Evolutionary conservation across 345 rosid species (phyloP), one percentile per base, ranked within the genome.

Genomic region (Corchorus olitorius): DNA sequence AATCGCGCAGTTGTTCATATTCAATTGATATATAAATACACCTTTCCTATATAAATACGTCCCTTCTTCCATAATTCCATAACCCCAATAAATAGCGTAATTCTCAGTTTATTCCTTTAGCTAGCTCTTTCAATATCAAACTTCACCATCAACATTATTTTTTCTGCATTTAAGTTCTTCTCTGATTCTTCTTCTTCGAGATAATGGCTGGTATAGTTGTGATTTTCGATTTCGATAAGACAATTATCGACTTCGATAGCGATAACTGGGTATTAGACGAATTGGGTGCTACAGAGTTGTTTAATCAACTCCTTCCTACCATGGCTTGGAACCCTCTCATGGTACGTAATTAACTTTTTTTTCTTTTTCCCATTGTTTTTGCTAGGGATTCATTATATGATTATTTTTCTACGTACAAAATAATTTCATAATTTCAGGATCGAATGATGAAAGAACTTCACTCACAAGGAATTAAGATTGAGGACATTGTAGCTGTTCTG

Each of bases 281-380:
- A 72, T 76, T 94, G 79, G 97, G 98, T 63, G 85, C 84, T 66
- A 87, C 93, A 4, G 90, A 88, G 62, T 76, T 87, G 86, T 94
- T 90, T 89, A 83, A 91, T 64, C 89, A 87, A 35, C 98, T 94
- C 65, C 97, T 92, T 17, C 93, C 92, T 4, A 87, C 94, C 84
- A 89, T 92, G 94, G 93, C 97, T 46, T 94, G 97, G 96, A 94
- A 94, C 77, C 77, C 94, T 67, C 85, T 92, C 72, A 92, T 94
- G 96, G 98, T 94, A 59, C 96, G 98, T 94, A 22, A 22, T 41
- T 70, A 27, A 73, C 35, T 14, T 27, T 14, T 1, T 45, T 34
- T 14, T n/a, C 8, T 16, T 1, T 13, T 12, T 64, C 37, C 11
- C 68, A 37, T 39, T 27, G 27, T 27, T 27, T 27, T 27, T 27